Evolutionary conservation across 108 stramenopile genomes (phyloP).

Genomic region (Skeletonema marinoi): DNA sequence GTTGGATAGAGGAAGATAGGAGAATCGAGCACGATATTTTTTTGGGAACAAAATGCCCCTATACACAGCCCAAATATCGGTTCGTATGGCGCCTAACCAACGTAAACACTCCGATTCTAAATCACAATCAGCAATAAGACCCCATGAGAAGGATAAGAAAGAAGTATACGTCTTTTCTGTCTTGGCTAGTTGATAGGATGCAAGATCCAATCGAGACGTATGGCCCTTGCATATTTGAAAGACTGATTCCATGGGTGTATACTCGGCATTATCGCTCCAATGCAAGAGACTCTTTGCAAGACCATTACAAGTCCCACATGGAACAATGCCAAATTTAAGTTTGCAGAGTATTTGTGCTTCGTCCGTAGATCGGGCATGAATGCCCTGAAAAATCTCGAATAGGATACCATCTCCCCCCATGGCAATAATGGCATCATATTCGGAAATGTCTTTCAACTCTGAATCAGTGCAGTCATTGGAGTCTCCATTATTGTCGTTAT

Average conservation of each 20-base stretch:
- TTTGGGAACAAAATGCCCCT: conserved; percentile 58
- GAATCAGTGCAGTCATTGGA: conserved; percentile 16
- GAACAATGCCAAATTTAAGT: conserved; percentile 74
- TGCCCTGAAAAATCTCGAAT: conserved; percentile 81
- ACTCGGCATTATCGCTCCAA: conserved; percentile 46
- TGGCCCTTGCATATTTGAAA: conserved; percentile 79
- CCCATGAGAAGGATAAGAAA: conserved; percentile 84
- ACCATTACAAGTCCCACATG: conserved; percentile 88
- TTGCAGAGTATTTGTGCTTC: conserved; percentile 34
- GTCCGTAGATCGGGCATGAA: conserved; percentile 50
- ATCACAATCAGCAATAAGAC: conserved; percentile 88
- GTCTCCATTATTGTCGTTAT: background rate
- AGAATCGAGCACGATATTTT: conserved; percentile 67
- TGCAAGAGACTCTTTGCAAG: conserved; percentile 69
- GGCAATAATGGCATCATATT: conserved; percentile 71
- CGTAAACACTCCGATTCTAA: conserved; percentile 83
- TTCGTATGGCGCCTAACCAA: conserved; percentile 70
- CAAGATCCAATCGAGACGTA: conserved; percentile 59
- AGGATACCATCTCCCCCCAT: conserved; percentile 89
- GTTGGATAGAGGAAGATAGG: conserved; percentile 59
- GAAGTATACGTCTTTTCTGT: conserved; percentile 53
- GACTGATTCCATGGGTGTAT: conserved; percentile 58
- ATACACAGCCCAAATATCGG: conserved; percentile 82
- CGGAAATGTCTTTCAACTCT: conserved; percentile 47
- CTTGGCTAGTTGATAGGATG: conserved; percentile 51